phyloP scores from a whole-genome alignment of 176 grass and related monocot species.

The Phoenix dactylifera region DNA sequence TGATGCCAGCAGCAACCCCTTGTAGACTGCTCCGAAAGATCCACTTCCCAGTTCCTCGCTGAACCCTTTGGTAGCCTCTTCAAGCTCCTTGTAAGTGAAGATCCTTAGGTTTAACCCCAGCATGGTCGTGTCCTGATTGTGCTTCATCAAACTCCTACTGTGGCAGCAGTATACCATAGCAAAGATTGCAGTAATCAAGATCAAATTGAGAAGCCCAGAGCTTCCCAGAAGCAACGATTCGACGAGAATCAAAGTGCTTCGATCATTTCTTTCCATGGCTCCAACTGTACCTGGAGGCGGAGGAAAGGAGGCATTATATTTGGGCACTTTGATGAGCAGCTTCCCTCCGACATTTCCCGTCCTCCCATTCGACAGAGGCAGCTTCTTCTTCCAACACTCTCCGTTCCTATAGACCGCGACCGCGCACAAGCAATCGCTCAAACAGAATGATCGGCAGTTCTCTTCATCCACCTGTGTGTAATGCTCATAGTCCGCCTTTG shows the following conservation, averaged over 20 bases:
- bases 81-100: constrained; percentile 33
- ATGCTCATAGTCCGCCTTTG: constrained; percentile 23
- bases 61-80: constrained; percentile 29
- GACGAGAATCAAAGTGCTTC: constrained; percentile 18
- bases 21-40: constrained; percentile 27
- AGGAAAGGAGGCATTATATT: constrained; percentile 13
- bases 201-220: constrained; percentile 27
- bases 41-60: constrained; percentile 25
- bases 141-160: too few species aligned
- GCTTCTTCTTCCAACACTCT: constrained; percentile 48
- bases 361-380: constrained; percentile 34
- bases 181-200: constrained; percentile 11
- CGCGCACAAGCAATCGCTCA: constrained; percentile 42
- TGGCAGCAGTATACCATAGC: too few species aligned
- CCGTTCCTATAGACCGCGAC: constrained; percentile 4
- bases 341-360: not conserved
- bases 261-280: constrained; percentile 14
- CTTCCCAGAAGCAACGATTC: constrained; percentile 30
- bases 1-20: constrained; percentile 13
- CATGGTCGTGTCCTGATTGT: not conserved
- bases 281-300: not conserved
- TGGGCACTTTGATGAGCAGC: constrained; percentile 28
- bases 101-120: constrained; percentile 10
- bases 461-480: constrained; percentile 3
- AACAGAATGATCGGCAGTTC: constrained; percentile 22